A percentile compares a stretch with the other conserved stretches of the same genome.
Evolutionary conservation across 2,329 filamentous ascomycete species (phyloP).

Genomic region (Colletotrichum lindemuthianum): DNA sequence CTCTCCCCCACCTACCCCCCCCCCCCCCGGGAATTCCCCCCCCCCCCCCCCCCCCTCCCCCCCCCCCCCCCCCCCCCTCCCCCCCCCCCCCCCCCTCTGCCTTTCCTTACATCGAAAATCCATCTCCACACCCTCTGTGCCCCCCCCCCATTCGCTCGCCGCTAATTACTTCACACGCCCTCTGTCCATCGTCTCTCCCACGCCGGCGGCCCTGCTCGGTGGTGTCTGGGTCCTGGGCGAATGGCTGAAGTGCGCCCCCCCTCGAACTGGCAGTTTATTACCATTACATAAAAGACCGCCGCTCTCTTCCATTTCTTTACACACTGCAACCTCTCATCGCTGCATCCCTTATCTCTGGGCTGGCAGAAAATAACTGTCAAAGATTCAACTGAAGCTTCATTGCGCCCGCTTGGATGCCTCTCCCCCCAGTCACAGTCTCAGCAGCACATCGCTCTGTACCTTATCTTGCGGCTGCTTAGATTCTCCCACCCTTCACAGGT

Average conservation of each 20-base stretch:
- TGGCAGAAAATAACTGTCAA: slow-evolving; percentile 35
- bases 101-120: background rate
- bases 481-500: slow-evolving; percentile 42
- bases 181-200: slow-evolving; percentile 12
- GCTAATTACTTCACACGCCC: slow-evolving; percentile 25
- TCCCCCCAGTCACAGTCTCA: slow-evolving; percentile 37
- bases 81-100: background rate
- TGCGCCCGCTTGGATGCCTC: slow-evolving; percentile 38
- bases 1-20: background rate
- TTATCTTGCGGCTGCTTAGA: slow-evolving; percentile 38
- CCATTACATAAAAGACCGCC: slow-evolving; percentile 39
- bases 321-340: slow-evolving; percentile 39
- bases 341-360: slow-evolving; percentile 39
- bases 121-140: slow-evolving; percentile 13
- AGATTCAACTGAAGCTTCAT: slow-evolving; percentile 36
- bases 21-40: background rate
- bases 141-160: slow-evolving; percentile 3
- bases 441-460: slow-evolving; percentile 34
- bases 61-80: background rate
- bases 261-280: slow-evolving; percentile 36
- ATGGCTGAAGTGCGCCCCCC: slow-evolving; percentile 32
- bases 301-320: slow-evolving; percentile 38
- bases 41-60: slow-evolving; percentile 2
- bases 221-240: slow-evolving; percentile 35
- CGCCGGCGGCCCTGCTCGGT: slow-evolving; percentile 34